Conservation (phyloP, 768 basidiomycete genomes). For the Suillus weaverae region DNA sequence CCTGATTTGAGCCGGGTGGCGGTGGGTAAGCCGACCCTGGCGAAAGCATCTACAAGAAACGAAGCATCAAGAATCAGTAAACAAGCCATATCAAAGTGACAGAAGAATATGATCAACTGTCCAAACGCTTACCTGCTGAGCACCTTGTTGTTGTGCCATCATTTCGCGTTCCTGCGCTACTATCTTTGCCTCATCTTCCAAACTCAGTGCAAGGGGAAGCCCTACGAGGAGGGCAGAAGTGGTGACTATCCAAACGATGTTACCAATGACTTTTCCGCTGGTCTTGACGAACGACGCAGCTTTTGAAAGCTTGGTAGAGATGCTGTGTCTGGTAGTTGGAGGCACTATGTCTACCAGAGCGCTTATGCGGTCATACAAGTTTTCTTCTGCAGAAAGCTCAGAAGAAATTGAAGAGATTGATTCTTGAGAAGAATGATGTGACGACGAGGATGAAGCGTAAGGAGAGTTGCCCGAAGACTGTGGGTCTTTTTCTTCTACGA, state of each 20-base stretch:
- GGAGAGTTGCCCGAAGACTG: slow-evolving; percentile 53
- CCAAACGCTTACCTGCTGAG: slow-evolving; percentile 68
- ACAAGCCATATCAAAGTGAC: slow-evolving; percentile 2
- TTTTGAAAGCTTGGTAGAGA: slow-evolving; percentile 59
- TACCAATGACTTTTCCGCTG: slow-evolving; percentile 74
- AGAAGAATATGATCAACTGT: slow-evolving; percentile 6
- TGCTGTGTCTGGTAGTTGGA: slow-evolving; percentile 80
- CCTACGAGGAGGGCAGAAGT: slow-evolving; percentile 93
- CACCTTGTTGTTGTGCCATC: slow-evolving; percentile 90
- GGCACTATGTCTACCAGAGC: slow-evolving; percentile 97
- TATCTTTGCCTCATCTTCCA: slow-evolving; percentile 96
- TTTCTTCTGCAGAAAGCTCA: slow-evolving; percentile 71
- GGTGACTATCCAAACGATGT: slow-evolving; percentile 91
- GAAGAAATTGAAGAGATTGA: slow-evolving; percentile 83
- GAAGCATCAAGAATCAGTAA: slow-evolving; percentile 14
- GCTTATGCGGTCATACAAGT: slow-evolving; percentile 80
- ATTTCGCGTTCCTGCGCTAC: slow-evolving; percentile 94
- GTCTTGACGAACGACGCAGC: slow-evolving; percentile 67
- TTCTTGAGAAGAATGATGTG: slow-evolving; percentile 63
- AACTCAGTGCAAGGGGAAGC: slow-evolving; percentile 85
- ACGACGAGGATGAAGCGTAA: slow-evolving; percentile 74
- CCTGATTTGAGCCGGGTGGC: slow-evolving; percentile 39
- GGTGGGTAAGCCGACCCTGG: slow-evolving; percentile 56
- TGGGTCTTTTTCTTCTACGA: slow-evolving; percentile 80
- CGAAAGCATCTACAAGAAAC: slow-evolving; percentile 63